A percentile compares a stretch with the other conserved stretches of the same genome.
Conservation (phyloP, 192 early-diverging fungal genomes). For the Paraglomus occultum region DNA sequence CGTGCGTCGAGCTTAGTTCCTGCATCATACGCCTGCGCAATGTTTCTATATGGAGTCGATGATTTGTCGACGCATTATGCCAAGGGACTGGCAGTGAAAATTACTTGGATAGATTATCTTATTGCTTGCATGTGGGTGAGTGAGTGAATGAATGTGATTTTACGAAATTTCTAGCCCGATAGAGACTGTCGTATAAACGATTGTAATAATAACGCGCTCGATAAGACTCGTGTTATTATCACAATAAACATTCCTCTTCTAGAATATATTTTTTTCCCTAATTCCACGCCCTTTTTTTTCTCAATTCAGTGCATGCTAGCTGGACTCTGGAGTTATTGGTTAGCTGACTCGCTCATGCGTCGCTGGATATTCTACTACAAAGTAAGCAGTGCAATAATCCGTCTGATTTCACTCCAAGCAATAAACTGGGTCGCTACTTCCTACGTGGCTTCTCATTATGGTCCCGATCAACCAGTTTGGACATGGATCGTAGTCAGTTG, state of each 20-base stretch:
- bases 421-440: conserved; percentile 55
- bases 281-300: neutral
- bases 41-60: conserved; percentile 32
- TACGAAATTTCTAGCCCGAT: neutral
- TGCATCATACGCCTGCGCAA: conserved; percentile 32
- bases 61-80: conserved; percentile 28
- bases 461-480: conserved; percentile 56
- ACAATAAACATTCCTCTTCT: neutral
- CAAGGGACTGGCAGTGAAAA: conserved; percentile 36
- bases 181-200: neutral
- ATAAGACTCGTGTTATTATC: neutral
- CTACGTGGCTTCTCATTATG: conserved; percentile 48
- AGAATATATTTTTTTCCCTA: neutral
- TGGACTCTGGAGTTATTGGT: conserved; percentile 56
- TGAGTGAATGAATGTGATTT: conserved; percentile 6
- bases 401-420: conserved; percentile 49
- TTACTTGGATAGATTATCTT: conserved; percentile 40
- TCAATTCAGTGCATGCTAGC: conserved; percentile 49
- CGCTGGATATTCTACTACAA: conserved; percentile 62
- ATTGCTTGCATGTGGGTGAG: conserved; percentile 46
- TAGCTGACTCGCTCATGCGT: conserved; percentile 55
- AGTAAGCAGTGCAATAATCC: conserved; percentile 49
- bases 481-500: conserved; percentile 53
- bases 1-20: conserved; percentile 41
- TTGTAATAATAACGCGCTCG: neutral